Base-by-base conservation (phyloP, 2,329 filamentous ascomycete genomes). In the Trichoderma pleuroti region DNA sequence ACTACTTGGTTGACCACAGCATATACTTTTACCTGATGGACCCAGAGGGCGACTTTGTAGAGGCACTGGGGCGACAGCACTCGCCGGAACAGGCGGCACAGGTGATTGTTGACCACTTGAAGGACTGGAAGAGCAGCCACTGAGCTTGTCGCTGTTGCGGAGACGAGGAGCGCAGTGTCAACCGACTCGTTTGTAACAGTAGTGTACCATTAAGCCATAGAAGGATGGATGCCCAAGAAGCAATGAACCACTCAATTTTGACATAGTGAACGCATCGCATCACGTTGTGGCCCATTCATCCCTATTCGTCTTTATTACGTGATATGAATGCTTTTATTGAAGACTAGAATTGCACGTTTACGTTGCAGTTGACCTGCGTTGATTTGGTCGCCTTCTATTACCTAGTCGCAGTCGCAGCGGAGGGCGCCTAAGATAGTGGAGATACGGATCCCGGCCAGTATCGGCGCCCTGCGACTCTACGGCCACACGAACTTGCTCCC, bases 1-100 rank as follows among this genome's bases (percentile, higher is more conserved):
- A 99, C 81, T 99, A 99, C 80, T 82, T 99, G 76, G 96, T 99
- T 14, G 96, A 99, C 81, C 96, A 99, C 84, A 98, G 94, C 81
- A 99, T 99, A 76, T 99, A 99, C 86, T 99, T 99, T 78, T 99
- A 99, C 81, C 84, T 99, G 75, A 99, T 99, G 96, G 96, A 98
- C 80, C 96, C 96, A 0, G 94, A 98, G 76, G 95, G 95, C 24
- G 94, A 99, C 80, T 99, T 99, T 81, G 95, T 99, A 32, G 97
- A 99, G 84, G 97, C 94, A 14, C 90, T 99, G 77, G 96, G 96
- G 21, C 87, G 96, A 73, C 96, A 99, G 82, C 94, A 98, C 82
- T 97, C 93, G 54, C 93, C 95, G 1, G 91, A 96, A 73, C 88
- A 93, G 77, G 96, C 91, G 1, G 92, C 94, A 8, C 90, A 90